Conservation (phyloP, 768 basidiomycete genomes). For the Pseudohyphozyma bogoriensis region DNA sequence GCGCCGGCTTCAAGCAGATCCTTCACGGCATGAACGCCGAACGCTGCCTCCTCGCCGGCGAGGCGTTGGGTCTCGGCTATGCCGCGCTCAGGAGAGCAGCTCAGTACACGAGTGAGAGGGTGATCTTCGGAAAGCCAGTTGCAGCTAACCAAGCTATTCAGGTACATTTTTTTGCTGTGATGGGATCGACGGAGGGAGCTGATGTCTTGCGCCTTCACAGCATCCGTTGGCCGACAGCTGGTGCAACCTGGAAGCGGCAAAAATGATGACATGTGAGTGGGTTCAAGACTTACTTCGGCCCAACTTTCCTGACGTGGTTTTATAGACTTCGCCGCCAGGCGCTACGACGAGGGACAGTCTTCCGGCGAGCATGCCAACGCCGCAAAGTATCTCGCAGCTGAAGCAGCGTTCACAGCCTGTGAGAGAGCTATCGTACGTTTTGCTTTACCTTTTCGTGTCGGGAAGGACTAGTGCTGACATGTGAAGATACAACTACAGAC, state of each 20-base stretch:
- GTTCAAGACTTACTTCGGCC: no score
- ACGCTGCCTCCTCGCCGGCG: conserved; percentile 29
- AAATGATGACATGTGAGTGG: conserved; percentile 19
- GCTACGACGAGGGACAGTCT: conserved; percentile 15
- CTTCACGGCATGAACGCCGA: conserved; percentile 34
- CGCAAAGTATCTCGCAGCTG: conserved; percentile 30
- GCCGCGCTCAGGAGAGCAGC: conserved; percentile 26
- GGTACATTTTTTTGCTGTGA: no score
- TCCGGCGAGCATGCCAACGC: conserved; percentile 27
- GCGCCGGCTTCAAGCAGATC: conserved; percentile 32
- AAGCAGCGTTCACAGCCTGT: conserved; percentile 30
- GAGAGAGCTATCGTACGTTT: conserved; percentile 8
- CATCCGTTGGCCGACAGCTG: conserved; percentile 31
- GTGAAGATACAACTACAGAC: no score
- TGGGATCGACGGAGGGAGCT: no score
- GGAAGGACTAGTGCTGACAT: no score
- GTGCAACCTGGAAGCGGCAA: conserved; percentile 27
- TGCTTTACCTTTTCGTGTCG: no score
- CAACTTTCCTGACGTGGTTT: no score
- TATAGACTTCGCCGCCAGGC: conserved; percentile 22
- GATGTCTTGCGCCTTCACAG: no score
- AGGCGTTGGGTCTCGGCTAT: conserved; percentile 28
- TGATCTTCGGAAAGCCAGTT: conserved; percentile 30
- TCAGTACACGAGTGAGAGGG: conserved; percentile 25
- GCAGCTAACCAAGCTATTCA: conserved; percentile 30